A percentile compares a stretch with the other conserved stretches of the same genome.
phyloP scores from a whole-genome alignment of 441 rosid genomes.

The Sinapis alba region DNA sequence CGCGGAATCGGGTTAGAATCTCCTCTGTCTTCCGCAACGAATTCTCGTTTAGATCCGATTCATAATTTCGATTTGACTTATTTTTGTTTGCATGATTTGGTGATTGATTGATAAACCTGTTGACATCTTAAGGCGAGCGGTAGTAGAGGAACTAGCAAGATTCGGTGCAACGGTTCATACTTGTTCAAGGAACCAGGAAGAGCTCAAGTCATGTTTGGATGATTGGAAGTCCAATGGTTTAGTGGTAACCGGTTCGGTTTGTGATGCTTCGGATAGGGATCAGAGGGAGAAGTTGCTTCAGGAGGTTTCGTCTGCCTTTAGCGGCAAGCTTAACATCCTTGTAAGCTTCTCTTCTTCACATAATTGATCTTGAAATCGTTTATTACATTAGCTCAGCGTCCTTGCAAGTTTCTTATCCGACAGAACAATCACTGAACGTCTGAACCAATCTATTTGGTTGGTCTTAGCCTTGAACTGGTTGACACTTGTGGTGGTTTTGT shows the following conservation, averaged over 20 bases:
- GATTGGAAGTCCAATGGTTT: constrained; percentile 57
- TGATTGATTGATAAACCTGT: not conserved
- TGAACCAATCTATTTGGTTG: not conserved
- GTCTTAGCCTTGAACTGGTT: constrained; percentile 17
- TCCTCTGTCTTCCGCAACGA: not conserved
- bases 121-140: constrained; percentile 43
- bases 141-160: constrained; percentile 67
- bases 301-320: constrained; percentile 49
- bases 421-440: not conserved
- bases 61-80: not conserved
- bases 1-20: constrained; percentile 66
- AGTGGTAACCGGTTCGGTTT: constrained; percentile 59
- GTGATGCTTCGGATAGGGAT: constrained; percentile 52
- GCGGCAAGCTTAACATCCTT: constrained; percentile 62
- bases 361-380: not conserved
- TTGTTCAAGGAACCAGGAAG: constrained; percentile 65
- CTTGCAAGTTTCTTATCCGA: not conserved
- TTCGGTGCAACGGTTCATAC: constrained; percentile 64
- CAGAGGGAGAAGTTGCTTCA: constrained; percentile 53
- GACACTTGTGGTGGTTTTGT: constrained; percentile 3
- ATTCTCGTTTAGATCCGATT: not conserved
- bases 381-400: not conserved
- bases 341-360: constrained; percentile 40
- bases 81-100: not conserved
- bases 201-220: constrained; percentile 50